Evolutionary conservation across 2,329 filamentous ascomycete species (phyloP).

Genomic region (Xylariaceae sp.): DNA sequence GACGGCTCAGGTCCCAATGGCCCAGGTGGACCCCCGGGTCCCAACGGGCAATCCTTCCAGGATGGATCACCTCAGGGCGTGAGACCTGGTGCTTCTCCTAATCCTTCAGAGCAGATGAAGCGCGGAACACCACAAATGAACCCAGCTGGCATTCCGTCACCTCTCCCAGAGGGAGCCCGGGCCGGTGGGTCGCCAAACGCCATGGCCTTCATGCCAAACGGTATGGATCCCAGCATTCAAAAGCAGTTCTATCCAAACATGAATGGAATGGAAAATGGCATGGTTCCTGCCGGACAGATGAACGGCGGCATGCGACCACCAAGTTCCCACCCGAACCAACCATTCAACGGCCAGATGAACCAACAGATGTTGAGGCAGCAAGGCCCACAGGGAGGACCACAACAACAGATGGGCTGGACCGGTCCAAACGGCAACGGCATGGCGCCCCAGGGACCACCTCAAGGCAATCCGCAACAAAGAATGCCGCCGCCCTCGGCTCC

Average conservation of each 20-base stretch:
- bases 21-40: slow-evolving; percentile 46
- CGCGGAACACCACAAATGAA: slow-evolving; percentile 73
- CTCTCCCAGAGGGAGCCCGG: slow-evolving; percentile 65
- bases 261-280: slow-evolving; percentile 52
- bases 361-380: slow-evolving; percentile 55
- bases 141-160: slow-evolving; percentile 66
- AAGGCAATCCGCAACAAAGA: slow-evolving; percentile 71
- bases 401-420: slow-evolving; percentile 49
- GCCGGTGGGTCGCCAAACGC: slow-evolving; percentile 65
- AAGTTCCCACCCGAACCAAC: slow-evolving; percentile 60
- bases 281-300: slow-evolving; percentile 52
- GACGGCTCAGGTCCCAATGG: slow-evolving; percentile 45
- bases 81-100: slow-evolving; percentile 70
- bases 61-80: slow-evolving; percentile 69
- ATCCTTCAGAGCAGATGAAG: slow-evolving; percentile 76
- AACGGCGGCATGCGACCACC: slow-evolving; percentile 66
- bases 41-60: slow-evolving; percentile 63
- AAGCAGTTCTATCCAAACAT: slow-evolving; percentile 59
- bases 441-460: slow-evolving; percentile 50
- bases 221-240: slow-evolving; percentile 60
- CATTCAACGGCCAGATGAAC: slow-evolving; percentile 56
- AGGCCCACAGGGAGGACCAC: slow-evolving; percentile 37
- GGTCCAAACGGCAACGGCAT: slow-evolving; percentile 43
- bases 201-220: slow-evolving; percentile 62
- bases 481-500: slow-evolving; percentile 67